phyloP scores from a whole-genome alignment of 108 stramenopile species.

The Discostella pseudostelligera region DNA sequence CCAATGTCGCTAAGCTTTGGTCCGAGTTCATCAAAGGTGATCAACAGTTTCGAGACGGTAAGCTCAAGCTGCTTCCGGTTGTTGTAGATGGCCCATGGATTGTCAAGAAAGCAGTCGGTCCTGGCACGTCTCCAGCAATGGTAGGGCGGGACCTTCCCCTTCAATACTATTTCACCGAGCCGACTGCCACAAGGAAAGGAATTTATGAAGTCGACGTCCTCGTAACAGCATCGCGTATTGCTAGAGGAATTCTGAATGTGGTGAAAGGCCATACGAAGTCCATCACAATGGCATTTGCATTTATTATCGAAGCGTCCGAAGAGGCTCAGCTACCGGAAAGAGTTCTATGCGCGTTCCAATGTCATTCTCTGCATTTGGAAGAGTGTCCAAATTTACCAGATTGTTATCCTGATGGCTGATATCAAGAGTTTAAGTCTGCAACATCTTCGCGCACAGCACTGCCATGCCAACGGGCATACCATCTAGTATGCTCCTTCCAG shows the following conservation, averaged over 20 bases:
- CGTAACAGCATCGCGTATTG: conserved; percentile 78
- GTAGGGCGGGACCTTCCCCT: conserved; percentile 85
- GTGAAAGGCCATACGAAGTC: conserved; percentile 84
- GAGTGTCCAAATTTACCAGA: conserved; percentile 77
- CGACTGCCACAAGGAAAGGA: conserved; percentile 52
- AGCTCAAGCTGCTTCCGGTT: conserved; percentile 84
- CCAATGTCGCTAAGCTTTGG: conserved; percentile 69
- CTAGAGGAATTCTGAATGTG: conserved; percentile 87
- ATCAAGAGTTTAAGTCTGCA: neutral
- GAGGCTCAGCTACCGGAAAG: conserved; percentile 83
- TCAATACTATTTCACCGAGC: conserved; percentile 80
- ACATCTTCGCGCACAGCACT: no score
- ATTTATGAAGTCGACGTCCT: conserved; percentile 88
- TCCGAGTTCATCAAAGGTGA: conserved; percentile 74
- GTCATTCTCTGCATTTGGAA: conserved; percentile 77
- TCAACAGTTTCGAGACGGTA: conserved; percentile 84
- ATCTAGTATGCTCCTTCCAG: no score
- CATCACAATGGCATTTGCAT: conserved; percentile 82
- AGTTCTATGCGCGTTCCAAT: conserved; percentile 75
- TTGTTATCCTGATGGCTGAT: conserved; percentile 29
- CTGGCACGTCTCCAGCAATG: conserved; percentile 83
- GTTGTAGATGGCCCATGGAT: conserved; percentile 92
- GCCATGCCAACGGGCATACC: no score
- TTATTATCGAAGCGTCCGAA: conserved; percentile 85
- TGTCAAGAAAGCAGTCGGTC: conserved; percentile 84